Evolutionary conservation across 208 protist genomes (phyloP).

Genomic region (Lotmaria passim): DNA sequence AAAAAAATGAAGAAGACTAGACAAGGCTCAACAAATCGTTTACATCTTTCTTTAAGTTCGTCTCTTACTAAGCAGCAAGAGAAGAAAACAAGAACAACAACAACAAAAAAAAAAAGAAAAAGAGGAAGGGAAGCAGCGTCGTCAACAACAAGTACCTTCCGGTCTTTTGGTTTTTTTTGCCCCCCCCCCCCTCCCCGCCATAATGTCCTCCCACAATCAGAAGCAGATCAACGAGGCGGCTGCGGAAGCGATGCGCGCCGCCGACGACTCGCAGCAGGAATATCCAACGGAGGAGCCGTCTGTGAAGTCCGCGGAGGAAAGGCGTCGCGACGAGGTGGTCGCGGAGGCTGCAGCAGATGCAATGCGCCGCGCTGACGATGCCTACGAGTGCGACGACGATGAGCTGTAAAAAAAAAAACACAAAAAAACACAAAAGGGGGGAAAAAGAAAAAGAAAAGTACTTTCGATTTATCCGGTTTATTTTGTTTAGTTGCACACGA

Average conservation of each 20-base stretch:
- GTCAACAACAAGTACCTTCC: too few species aligned
- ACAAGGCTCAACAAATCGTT: too few species aligned
- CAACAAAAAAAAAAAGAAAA: too few species aligned
- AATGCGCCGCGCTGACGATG: slow-evolving; percentile 28
- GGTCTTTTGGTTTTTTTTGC: too few species aligned
- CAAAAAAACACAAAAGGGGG: neutral
- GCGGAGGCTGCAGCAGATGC: slow-evolving; percentile 27
- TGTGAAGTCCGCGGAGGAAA: neutral
- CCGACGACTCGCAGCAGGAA: slow-evolving; percentile 21
- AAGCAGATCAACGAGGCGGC: slow-evolving; percentile 32
- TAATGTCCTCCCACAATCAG: slow-evolving; percentile 12
- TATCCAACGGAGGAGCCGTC: slow-evolving; percentile 9
- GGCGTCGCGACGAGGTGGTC: neutral
- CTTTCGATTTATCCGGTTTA: too few species aligned
- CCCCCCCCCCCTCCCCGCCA: too few species aligned
- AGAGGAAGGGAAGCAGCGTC: too few species aligned
- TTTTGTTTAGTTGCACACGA: too few species aligned
- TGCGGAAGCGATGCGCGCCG: slow-evolving; percentile 33
- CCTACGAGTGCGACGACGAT: slow-evolving; percentile 9
- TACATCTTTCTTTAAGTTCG: too few species aligned
- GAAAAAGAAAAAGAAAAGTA: neutral
- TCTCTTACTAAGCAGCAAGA: too few species aligned
- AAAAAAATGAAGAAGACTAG: too few species aligned
- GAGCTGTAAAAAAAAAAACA: slow-evolving; percentile 4
- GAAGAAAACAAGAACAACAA: too few species aligned